phyloP scores from a whole-genome alignment of 345 rosid genomes.

The Sisymbrium irio region DNA sequence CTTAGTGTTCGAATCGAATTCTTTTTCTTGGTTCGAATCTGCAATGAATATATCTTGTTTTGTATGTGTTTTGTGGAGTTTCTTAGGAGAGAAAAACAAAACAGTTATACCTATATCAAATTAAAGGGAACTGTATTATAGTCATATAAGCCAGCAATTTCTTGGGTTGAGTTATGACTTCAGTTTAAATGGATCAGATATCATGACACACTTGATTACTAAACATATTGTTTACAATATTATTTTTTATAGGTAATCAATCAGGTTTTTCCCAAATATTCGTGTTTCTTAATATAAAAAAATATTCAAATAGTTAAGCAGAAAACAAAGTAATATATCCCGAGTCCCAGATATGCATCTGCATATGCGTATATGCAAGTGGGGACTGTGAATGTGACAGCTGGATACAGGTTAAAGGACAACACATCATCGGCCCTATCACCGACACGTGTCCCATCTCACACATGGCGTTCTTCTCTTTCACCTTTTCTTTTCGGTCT shows the following conservation, averaged over 20 bases:
- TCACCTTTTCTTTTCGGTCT: neutral
- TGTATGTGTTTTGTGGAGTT: too few relatives aligned
- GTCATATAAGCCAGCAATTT: too few relatives aligned
- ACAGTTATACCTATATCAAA: too few relatives aligned
- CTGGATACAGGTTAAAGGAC: constrained; percentile 33
- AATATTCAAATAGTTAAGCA: neutral
- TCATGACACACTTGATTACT: neutral
- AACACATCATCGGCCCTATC: constrained; percentile 25
- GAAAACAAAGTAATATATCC: neutral
- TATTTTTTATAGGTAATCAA: neutral
- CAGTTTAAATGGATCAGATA: neutral
- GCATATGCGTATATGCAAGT: neutral
- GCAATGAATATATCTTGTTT: neutral
- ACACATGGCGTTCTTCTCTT: constrained; percentile 33
- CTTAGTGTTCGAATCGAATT: neutral
- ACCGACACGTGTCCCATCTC: constrained; percentile 36
- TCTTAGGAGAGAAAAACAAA: too few relatives aligned
- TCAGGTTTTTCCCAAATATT: neutral
- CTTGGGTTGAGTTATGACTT: neutral
- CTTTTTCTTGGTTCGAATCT: neutral
- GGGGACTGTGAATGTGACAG: constrained; percentile 34
- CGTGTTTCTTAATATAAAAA: neutral
- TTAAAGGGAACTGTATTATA: too few relatives aligned
- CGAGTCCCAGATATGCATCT: constrained; percentile 9
- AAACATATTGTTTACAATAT: neutral